These are phyloP conservation scores for Aspergillus hancockii DNA, from an alignment of 495 filamentous ascomycete species.

Conservation along the genomic window DNA sequence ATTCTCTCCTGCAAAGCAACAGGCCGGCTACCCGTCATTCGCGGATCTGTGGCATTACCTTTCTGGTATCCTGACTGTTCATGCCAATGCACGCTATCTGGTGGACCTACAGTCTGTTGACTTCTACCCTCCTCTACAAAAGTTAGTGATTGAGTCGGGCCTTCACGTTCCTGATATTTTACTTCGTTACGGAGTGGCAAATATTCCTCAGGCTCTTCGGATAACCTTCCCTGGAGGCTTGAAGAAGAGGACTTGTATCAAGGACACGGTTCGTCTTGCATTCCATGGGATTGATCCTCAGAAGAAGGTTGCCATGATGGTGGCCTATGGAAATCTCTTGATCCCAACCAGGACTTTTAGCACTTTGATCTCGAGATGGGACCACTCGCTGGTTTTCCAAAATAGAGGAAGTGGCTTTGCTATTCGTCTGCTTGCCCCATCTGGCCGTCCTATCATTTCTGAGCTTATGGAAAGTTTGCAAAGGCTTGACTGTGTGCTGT, in stretches of 20 bases:
- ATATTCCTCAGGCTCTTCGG: conserved; percentile 34
- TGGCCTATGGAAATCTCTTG: conserved; percentile 39
- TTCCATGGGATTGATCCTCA: conserved; percentile 44
- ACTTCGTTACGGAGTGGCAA: conserved; percentile 34
- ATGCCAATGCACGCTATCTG: conserved; percentile 44
- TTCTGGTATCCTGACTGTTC: conserved; percentile 41
- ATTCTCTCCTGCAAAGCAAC: conserved; percentile 25
- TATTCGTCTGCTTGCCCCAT: conserved; percentile 40
- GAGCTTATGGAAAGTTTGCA: conserved; percentile 42
- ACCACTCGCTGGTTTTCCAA: conserved; percentile 37
- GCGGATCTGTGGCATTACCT: conserved; percentile 42
- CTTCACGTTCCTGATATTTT: conserved; percentile 39
- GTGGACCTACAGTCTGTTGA: conserved; percentile 32
- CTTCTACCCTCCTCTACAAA: conserved; percentile 36
- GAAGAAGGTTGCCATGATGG: conserved; percentile 36
- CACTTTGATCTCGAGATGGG: conserved; percentile 28
- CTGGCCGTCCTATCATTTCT: conserved; percentile 37
- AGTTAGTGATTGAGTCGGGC: conserved; percentile 34
- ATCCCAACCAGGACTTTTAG: conserved; percentile 28
- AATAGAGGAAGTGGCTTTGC: conserved; percentile 38
- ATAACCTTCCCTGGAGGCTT: conserved; percentile 31
- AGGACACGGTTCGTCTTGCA: conserved; percentile 39
- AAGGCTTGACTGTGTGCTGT: conserved; percentile 43
- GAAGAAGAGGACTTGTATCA: conserved; percentile 32
- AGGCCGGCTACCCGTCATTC: conserved; percentile 28